Evolutionary conservation across 148 eudicot species (phyloP).

Genomic region (Diospyros lotus): DNA sequence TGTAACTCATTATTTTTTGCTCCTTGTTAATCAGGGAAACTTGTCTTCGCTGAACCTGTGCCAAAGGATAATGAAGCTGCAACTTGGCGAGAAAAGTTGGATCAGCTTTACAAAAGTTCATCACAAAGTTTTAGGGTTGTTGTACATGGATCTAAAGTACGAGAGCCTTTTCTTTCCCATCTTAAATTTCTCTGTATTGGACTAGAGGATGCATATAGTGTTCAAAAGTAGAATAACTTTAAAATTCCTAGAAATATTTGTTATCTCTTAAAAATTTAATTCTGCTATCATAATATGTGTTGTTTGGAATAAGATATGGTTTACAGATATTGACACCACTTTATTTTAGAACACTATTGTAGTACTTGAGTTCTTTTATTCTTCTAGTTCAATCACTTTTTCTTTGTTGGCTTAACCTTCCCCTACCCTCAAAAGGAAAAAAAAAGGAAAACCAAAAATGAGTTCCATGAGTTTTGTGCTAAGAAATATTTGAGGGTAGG

Average conservation of each 20-base stretch:
- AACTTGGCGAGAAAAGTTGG: constrained; percentile 97
- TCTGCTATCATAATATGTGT: neutral
- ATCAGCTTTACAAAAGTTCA: constrained; percentile 96
- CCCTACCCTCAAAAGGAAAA: neutral
- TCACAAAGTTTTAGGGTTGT: constrained; percentile 97
- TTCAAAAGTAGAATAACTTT: neutral
- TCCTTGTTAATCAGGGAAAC: constrained; percentile 58
- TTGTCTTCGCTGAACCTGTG: constrained; percentile 93
- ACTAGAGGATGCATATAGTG: neutral
- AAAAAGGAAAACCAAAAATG: neutral
- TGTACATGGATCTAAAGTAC: constrained; percentile 98
- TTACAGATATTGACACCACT: neutral
- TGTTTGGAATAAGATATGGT: neutral
- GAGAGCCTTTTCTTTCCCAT: constrained; percentile 11
- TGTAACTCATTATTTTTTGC: neutral
- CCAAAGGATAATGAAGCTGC: constrained; percentile 92
- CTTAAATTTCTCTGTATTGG: too few species aligned
- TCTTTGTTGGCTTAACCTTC: neutral
- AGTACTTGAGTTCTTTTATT: neutral
- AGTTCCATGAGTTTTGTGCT: too few species aligned
- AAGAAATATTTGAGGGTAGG: neutral
- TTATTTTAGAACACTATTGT: neutral
- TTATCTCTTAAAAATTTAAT: neutral
- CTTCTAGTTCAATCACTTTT: neutral
- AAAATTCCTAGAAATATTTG: neutral